These are phyloP conservation scores for Penicillium fuscoglaucum DNA, from an alignment of 2,329 filamentous ascomycete genomes.

Conservation along the genomic window DNA sequence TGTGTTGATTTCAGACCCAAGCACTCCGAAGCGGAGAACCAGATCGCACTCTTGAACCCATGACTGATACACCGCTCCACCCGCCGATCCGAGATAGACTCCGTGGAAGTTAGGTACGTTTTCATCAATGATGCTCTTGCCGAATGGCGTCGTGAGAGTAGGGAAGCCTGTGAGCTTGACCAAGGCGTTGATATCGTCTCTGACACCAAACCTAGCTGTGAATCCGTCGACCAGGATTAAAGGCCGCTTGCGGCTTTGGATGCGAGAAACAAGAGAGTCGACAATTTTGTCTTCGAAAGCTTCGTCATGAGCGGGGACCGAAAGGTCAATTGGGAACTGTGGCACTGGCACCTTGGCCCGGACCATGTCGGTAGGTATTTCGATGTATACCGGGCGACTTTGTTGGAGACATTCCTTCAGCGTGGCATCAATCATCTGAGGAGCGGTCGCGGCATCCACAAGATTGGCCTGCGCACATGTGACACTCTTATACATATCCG, in stretches of 20 bases:
- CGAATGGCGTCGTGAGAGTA: conserved; percentile 49
- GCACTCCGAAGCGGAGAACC: conserved; percentile 44
- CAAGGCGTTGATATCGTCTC: conserved; percentile 34
- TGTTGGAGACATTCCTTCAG: conserved; percentile 54
- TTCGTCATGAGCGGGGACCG: conserved; percentile 11
- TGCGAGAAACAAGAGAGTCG: not conserved
- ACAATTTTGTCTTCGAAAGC: conserved; percentile 37
- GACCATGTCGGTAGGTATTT: conserved; percentile 57
- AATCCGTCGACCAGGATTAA: conserved; percentile 55
- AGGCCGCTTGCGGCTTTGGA: conserved; percentile 43
- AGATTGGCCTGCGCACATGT: conserved; percentile 52
- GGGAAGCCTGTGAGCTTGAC: conserved; percentile 48
- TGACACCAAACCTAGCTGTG: conserved; percentile 41
- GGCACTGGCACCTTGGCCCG: conserved; percentile 14
- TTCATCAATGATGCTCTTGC: conserved; percentile 54
- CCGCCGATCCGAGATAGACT: conserved; percentile 44
- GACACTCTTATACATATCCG: conserved; percentile 51
- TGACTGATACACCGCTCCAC: not conserved
- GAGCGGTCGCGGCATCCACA: conserved; percentile 46
- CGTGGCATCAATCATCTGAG: conserved; percentile 53
- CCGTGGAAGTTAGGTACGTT: conserved; percentile 50
- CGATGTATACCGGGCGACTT: conserved; percentile 57
- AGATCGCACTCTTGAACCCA: conserved; percentile 36
- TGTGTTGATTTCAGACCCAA: not conserved
- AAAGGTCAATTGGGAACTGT: conserved; percentile 5